These are phyloP conservation scores for Prunus mira DNA, from an alignment of 306 rosid genomes.

Conservation along the genomic window DNA sequence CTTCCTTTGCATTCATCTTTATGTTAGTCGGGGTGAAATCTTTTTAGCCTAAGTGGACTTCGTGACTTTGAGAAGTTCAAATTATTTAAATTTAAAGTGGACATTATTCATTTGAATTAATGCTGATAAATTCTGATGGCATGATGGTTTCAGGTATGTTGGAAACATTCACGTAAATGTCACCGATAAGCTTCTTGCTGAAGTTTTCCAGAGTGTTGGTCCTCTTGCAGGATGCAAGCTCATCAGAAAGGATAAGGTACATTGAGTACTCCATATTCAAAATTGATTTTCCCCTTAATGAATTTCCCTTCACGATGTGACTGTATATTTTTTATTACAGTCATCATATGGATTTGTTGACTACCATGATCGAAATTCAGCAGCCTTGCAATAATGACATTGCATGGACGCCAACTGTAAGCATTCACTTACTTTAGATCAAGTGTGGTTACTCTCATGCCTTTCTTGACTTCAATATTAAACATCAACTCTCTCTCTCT, in stretches of 20 bases:
- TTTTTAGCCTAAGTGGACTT: background rate
- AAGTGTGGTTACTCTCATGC: background rate
- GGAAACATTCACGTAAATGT: constrained; percentile 86
- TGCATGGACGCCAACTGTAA: constrained; percentile 79
- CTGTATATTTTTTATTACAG: constrained; percentile 33
- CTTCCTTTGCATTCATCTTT: background rate
- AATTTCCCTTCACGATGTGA: background rate
- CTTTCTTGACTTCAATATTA: background rate
- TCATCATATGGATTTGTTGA: constrained; percentile 87
- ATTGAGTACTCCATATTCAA: background rate
- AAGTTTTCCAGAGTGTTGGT: constrained; percentile 63
- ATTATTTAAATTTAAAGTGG: background rate
- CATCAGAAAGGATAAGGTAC: constrained; percentile 79
- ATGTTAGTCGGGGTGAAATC: background rate
- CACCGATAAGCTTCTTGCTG: constrained; percentile 75
- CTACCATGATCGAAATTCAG: constrained; percentile 71
- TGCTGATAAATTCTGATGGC: background rate
- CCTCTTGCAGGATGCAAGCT: constrained; percentile 88
- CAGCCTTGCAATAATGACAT: constrained; percentile 68
- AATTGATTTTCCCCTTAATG: background rate
- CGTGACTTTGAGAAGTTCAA: background rate
- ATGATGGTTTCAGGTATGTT: constrained; percentile 52
- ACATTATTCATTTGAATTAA: background rate
- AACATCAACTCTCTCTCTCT: background rate
- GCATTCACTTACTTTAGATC: constrained; percentile 21